A percentile compares a stretch with the other conserved stretches of the same genome.
These are phyloP conservation scores for Xylaria sp. DNA, from an alignment of 2,329 filamentous ascomycete species.

Conservation along the genomic window DNA sequence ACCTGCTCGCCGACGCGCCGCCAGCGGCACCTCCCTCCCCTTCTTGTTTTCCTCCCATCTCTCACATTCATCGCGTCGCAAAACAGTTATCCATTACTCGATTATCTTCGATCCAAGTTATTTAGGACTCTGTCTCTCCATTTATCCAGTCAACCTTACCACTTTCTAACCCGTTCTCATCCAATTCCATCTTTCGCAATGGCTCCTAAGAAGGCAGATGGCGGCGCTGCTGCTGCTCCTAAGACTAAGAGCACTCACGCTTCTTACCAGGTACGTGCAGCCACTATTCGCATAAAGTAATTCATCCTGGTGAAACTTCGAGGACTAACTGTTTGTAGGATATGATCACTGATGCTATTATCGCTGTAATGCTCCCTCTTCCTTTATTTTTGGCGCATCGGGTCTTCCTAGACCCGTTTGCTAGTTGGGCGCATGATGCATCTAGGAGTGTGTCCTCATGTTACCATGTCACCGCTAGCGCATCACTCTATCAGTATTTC, in stretches of 20 bases:
- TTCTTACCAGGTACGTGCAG: slow-evolving; percentile 66
- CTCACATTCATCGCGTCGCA: slow-evolving; percentile 43
- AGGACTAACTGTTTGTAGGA: slow-evolving; percentile 59
- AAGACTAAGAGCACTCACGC: slow-evolving; percentile 64
- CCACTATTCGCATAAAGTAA: slow-evolving; percentile 13
- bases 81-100: slow-evolving; percentile 35
- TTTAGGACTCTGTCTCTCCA: slow-evolving; percentile 45
- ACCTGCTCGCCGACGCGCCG: slow-evolving; percentile 63
- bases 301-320: slow-evolving; percentile 37
- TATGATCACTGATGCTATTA: slow-evolving; percentile 71
- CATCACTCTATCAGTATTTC: slow-evolving; percentile 1
- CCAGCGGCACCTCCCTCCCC: slow-evolving; percentile 54
- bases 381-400: slow-evolving; percentile 53
- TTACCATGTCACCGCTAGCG: slow-evolving; percentile 17
- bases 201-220: slow-evolving; percentile 68
- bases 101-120: slow-evolving; percentile 41
- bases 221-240: slow-evolving; percentile 53
- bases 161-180: slow-evolving; percentile 38
- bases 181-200: slow-evolving; percentile 55
- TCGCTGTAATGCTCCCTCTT: slow-evolving; percentile 62
- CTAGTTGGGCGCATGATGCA: slow-evolving; percentile 37
- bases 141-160: slow-evolving; percentile 37
- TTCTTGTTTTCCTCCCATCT: slow-evolving; percentile 50
- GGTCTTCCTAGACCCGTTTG: slow-evolving; percentile 36
- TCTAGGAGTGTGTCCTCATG: neutral